Base-by-base conservation (phyloP, 805 yeast genomes). In the Nakazawaea laoshanensis region DNA sequence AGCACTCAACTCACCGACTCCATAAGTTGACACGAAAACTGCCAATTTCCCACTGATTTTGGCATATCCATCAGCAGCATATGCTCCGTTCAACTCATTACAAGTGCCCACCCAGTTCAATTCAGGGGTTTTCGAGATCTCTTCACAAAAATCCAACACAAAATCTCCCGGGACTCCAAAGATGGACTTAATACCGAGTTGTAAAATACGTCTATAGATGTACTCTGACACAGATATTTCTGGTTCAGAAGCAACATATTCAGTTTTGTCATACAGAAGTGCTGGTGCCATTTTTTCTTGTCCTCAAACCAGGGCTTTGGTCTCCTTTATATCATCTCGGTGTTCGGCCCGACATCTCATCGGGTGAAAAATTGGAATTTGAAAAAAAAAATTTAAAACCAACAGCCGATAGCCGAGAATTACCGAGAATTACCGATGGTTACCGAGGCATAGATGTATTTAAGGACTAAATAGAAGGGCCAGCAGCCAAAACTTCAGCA, bases 401-500 rank as follows among this genome's bases (percentile, higher is more conserved):
- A n/a, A 11, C 24, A 27, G 36, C 13, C 36, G 27, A 27, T 32
- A 32, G 19, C 36, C 36, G 30, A 18, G n/a, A 17, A 26, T 21
- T 19, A 26, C 35, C 35, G 35, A 7, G 10, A 5, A 13, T 9
- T n/a, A 3, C 2, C 13, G 20, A 9, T 11, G 25, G 12, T 8
- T 23, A 23, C 13, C 25, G 12, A n/a, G 25, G 12, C 25, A 23
- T 23, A 23, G 12, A 23, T 23, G 12, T 7, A 23, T 6, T 5
- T 23, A 13, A 23, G 6, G 7, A 23, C 22, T 29, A 9, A 6
- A 22, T 19, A 15, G 17, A 30, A 16, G 97, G 98, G 41, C 96
- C 98, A 47, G 96, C 97, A 51, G 92, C 84, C 51, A 80, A 64
- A 35, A 89, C 96, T 57, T 86, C 96, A 18, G 66, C 49, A 23